Evolutionary conservation across 2,329 filamentous ascomycete genomes (phyloP).

Genomic region (Ilyonectria robusta): DNA sequence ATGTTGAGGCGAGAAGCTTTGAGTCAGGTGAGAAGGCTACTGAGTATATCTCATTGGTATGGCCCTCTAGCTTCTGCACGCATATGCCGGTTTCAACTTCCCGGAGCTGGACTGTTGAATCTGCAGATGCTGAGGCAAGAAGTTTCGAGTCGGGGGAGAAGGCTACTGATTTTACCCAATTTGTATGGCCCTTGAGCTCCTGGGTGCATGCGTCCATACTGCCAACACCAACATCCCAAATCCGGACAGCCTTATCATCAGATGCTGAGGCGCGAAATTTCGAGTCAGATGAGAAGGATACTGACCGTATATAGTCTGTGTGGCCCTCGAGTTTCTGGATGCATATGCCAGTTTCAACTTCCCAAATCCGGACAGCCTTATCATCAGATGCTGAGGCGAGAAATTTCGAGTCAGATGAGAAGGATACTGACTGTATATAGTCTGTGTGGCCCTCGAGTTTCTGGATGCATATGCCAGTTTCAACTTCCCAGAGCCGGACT

Average conservation of each 20-base stretch:
- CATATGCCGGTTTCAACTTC: neutral
- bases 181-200: no score
- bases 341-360: neutral
- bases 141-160: neutral
- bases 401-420: neutral
- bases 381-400: neutral
- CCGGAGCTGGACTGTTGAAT: no score
- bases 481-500: neutral
- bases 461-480: neutral
- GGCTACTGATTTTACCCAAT: no score
- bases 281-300: neutral
- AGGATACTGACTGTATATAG: neutral
- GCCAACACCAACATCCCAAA: no score
- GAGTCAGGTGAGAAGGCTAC: neutral
- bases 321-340: neutral
- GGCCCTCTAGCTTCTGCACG: neutral
- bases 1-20: neutral
- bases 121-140: no score
- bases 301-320: fast-evolving
- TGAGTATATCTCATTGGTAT: no score
- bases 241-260: neutral
- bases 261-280: neutral
- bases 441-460: neutral
- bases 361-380: neutral
- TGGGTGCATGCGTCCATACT: no score